phyloP scores from a whole-genome alignment of 371 early-diverging fungal genomes.

The Mucor velutinosus region DNA sequence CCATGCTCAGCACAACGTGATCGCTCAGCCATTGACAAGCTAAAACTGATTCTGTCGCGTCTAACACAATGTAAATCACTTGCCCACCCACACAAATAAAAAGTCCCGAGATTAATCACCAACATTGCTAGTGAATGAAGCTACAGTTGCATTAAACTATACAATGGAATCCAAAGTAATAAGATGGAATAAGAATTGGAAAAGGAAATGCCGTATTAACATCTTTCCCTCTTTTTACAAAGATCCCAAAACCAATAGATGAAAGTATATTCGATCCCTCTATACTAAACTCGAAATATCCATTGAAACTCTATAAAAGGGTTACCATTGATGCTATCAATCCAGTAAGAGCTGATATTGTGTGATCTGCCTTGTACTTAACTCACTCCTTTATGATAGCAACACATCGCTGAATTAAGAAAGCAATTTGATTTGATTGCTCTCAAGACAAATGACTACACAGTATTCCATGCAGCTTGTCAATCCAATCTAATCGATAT shows the following conservation, averaged over 20 bases:
- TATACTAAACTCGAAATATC: slow-evolving; percentile 11
- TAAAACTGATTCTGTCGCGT: slow-evolving; percentile 32
- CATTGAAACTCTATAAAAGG: slow-evolving; percentile 31
- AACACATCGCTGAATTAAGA: slow-evolving; percentile 9
- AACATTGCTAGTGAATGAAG: slow-evolving; percentile 15
- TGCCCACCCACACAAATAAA: neutral
- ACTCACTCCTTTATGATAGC: neutral
- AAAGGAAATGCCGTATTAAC: neutral
- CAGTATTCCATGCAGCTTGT: slow-evolving; percentile 75
- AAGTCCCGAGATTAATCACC: neutral
- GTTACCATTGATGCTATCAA: slow-evolving; percentile 31
- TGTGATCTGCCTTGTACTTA: neutral
- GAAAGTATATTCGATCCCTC: slow-evolving; percentile 9
- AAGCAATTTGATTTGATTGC: slow-evolving; percentile 72
- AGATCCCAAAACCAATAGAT: slow-evolving; percentile 6
- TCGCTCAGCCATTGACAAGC: slow-evolving; percentile 22
- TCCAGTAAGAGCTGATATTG: neutral
- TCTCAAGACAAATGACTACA: slow-evolving; percentile 73
- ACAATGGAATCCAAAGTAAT: slow-evolving; percentile 14
- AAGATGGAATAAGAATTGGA: neutral
- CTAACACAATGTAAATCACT: slow-evolving; percentile 27
- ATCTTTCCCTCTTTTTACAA: neutral
- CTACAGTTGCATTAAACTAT: slow-evolving; percentile 25
- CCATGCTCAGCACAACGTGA: slow-evolving; percentile 29
- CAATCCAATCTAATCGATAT: slow-evolving; percentile 75